Evolutionary conservation across 208 protist species (phyloP).

Genomic region (Crithidia acanthocephali): DNA sequence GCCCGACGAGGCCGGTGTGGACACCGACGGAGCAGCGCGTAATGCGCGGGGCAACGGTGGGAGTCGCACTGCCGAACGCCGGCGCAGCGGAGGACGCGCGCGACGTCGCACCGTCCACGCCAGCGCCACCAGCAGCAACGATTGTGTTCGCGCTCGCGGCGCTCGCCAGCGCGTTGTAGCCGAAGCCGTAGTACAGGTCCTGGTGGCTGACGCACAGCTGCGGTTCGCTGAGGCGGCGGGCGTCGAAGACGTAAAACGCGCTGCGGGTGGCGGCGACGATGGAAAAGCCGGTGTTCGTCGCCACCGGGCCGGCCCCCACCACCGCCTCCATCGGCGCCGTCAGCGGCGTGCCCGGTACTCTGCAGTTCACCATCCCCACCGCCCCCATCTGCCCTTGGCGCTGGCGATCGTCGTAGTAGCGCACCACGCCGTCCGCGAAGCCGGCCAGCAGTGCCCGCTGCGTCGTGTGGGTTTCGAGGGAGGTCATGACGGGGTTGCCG

Average conservation of each 20-base stretch:
- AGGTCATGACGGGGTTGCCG: conserved; percentile 71
- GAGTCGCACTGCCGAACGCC: not conserved
- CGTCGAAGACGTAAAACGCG: conserved; percentile 72
- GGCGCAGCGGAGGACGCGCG: not conserved
- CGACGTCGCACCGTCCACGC: not conserved
- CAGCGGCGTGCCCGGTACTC: conserved; percentile 10
- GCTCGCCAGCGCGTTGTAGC: not conserved
- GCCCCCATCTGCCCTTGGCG: conserved; percentile 73
- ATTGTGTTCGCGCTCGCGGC: not conserved
- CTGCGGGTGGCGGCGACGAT: conserved; percentile 63
- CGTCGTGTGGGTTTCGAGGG: conserved; percentile 69
- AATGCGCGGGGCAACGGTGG: conserved; percentile 41
- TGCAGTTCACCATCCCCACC: conserved; percentile 58
- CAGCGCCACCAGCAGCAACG: not conserved
- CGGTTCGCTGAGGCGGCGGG: conserved; percentile 69
- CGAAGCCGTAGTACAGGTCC: conserved; percentile 42
- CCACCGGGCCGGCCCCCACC: conserved; percentile 40
- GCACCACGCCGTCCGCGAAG: conserved; percentile 79
- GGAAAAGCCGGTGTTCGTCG: conserved; percentile 44
- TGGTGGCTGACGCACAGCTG: conserved; percentile 32
- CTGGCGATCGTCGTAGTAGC: conserved; percentile 91
- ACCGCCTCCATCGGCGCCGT: conserved; percentile 33
- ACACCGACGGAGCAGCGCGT: conserved; percentile 62
- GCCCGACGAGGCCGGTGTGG: conserved; percentile 77
- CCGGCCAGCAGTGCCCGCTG: conserved; percentile 77